Conservation (phyloP, 1,284 basidiomycete species). For the Ustilago nuda region DNA sequence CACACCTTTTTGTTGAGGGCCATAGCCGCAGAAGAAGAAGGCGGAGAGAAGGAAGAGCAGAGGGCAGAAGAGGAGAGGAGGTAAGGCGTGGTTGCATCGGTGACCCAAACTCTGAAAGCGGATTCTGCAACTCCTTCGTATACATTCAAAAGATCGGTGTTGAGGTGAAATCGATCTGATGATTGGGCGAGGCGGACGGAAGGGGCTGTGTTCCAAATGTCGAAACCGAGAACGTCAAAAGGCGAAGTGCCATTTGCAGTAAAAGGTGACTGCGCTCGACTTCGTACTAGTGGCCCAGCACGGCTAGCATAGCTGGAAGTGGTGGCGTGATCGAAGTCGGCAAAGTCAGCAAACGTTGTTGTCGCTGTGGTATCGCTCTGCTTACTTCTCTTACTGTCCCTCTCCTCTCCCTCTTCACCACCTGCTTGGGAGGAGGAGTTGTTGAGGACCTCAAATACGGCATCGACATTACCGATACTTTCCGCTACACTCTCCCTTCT, state of each 20-base stretch:
- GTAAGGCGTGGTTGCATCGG: conserved; percentile 37
- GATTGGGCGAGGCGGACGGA: conserved; percentile 27
- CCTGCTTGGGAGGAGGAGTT: neutral
- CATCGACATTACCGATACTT: conserved; percentile 28
- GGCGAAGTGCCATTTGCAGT: conserved; percentile 11
- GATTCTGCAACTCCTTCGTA: conserved; percentile 45
- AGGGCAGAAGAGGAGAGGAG: conserved; percentile 24
- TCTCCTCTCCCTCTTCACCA: neutral
- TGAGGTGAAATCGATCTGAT: conserved; percentile 36
- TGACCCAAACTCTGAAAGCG: conserved; percentile 43
- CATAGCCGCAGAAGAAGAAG: conserved; percentile 18
- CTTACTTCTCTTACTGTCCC: conserved; percentile 21
- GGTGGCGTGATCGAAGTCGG: conserved; percentile 15
- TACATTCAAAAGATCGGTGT: conserved; percentile 34
- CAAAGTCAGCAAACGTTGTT: conserved; percentile 6
- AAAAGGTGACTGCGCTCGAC: conserved; percentile 40
- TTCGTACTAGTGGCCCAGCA: conserved; percentile 11
- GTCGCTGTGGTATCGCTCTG: neutral
- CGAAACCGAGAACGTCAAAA: conserved; percentile 41
- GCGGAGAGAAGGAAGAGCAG: conserved; percentile 15
- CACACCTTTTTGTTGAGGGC: conserved; percentile 44
- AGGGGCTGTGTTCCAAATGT: conserved; percentile 41
- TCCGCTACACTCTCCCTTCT: conserved; percentile 11
- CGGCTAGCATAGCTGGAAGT: conserved; percentile 1
- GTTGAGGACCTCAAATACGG: conserved; percentile 31